Base-by-base conservation (phyloP, 352 stramenopile species). In the Globisporangium spinosum region DNA sequence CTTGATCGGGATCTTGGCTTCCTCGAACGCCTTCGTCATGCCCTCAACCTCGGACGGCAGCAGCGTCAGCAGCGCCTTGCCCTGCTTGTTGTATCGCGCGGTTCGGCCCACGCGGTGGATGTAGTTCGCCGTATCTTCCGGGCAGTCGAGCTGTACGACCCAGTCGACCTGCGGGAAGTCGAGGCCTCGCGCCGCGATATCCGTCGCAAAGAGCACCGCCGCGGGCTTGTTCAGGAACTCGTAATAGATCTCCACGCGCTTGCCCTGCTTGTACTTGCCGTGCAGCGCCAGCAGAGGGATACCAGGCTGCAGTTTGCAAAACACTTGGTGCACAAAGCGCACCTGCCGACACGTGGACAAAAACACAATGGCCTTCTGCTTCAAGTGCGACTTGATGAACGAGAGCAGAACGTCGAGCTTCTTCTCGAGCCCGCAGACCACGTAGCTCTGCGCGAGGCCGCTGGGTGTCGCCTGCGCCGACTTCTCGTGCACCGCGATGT, bases 81-180 rank as follows among this genome's bases (percentile, higher is more conserved):
- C 95, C 58, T 97, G 91, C 70, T 91, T 94, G 75, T 94, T 94
- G 79, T 98, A 99, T 25, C 97, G 88, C 17, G 97, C 97, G 6
- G 98, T 99, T 58, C 97, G 85, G 47, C 98, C 97, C 15, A 98
- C 97, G 65, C 97, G 86, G 69, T 99, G 98, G 77, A 99, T 99
- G 79, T 99, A 99, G 77, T 97, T 98, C 27, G 90, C 89, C 0
- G 89, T 82, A 78, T 99, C 97, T 80, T 99, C 97, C 0, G 98
- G 98, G 34, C 95, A 98, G 78, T 99, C 98, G 5, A 98, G 88
- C 77, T 98, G 89, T 58, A 97, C 65, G n/a, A 99, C 98, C 98
- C 98, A 99, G 83, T 99, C 97, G 20, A 99, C 97, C 43, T 92
- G 82, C 12, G 97, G 97, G 80, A 99, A 99, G 70, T 99, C 98